Evolutionary conservation across 345 rosid species (phyloP).

Genomic region (Heritiera littoralis): DNA sequence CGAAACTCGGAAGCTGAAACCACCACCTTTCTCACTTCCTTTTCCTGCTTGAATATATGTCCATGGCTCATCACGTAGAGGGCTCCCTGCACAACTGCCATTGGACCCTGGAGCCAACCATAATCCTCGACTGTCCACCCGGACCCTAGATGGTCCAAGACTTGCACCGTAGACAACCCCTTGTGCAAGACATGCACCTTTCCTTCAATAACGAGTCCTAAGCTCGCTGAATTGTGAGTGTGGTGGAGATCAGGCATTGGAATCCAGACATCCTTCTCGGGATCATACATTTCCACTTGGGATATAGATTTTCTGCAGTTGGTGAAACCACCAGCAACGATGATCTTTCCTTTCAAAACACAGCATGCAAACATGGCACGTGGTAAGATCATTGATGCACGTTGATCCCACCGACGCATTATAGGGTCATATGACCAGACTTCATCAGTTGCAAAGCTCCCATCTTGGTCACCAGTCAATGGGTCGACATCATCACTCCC

Average conservation of each 20-base stretch:
- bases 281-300: slow-evolving; percentile 90
- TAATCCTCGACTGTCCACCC: slow-evolving; percentile 79
- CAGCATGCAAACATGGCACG: slow-evolving; percentile 98
- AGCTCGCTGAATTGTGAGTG: slow-evolving; percentile 85
- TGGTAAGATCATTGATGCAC: slow-evolving; percentile 87
- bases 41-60: slow-evolving; percentile 57
- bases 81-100: slow-evolving; percentile 71
- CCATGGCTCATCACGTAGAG: slow-evolving; percentile 74
- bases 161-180: slow-evolving; percentile 86
- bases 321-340: slow-evolving; percentile 95
- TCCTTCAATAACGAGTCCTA: slow-evolving; percentile 69
- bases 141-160: slow-evolving; percentile 51
- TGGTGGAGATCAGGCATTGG: slow-evolving; percentile 79
- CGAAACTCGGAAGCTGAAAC: slow-evolving; percentile 81
- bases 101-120: slow-evolving; percentile 87
- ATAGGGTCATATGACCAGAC: slow-evolving; percentile 92
- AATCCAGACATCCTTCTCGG: slow-evolving; percentile 72
- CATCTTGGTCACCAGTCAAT: slow-evolving; percentile 88
- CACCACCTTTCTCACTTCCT: slow-evolving; percentile 52
- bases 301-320: slow-evolving; percentile 85
- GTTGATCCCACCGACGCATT: slow-evolving; percentile 55
- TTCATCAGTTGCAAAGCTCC: slow-evolving; percentile 88
- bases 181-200: slow-evolving; percentile 83
- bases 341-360: slow-evolving; percentile 73
- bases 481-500: slow-evolving; percentile 96